Conservation (phyloP, 176 grass and related monocot species). For the Hordeum marinum region DNA sequence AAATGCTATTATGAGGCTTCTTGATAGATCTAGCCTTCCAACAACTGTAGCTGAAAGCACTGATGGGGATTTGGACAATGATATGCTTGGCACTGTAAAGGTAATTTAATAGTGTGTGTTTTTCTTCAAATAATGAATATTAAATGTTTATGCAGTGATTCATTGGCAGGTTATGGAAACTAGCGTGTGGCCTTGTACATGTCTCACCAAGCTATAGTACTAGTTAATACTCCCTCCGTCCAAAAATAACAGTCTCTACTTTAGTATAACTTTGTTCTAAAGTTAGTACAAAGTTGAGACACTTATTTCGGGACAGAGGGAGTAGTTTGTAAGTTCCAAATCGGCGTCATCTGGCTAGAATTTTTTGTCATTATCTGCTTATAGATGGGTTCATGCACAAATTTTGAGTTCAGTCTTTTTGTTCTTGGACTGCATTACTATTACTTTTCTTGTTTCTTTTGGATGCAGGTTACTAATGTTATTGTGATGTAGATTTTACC, state of each 20-base stretch:
- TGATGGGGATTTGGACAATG: conserved; percentile 79
- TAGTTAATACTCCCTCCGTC: neutral
- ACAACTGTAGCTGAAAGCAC: conserved; percentile 60
- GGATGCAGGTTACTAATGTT: neutral
- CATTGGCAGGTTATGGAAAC: neutral
- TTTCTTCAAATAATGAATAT: neutral
- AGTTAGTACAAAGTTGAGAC: too few species aligned
- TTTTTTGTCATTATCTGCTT: conserved; percentile 12
- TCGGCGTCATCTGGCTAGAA: neutral
- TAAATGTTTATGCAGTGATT: conserved; percentile 17
- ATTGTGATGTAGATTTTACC: conserved; percentile 27
- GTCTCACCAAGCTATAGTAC: neutral
- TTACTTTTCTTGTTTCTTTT: neutral
- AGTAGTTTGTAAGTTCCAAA: conserved; percentile 12
- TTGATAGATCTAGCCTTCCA: conserved; percentile 92
- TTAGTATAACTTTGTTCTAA: too few species aligned
- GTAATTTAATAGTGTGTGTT: conserved; percentile 39
- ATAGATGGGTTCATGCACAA: conserved; percentile 4
- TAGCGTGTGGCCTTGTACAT: neutral
- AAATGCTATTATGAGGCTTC: conserved; percentile 85
- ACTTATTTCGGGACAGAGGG: neutral
- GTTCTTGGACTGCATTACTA: neutral
- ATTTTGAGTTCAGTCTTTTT: neutral
- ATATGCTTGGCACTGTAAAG: conserved; percentile 98
- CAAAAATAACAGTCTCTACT: too few species aligned